Evolutionary conservation across 768 basidiomycete genomes (phyloP).

Genomic region (Tephrocybe sp.): DNA sequence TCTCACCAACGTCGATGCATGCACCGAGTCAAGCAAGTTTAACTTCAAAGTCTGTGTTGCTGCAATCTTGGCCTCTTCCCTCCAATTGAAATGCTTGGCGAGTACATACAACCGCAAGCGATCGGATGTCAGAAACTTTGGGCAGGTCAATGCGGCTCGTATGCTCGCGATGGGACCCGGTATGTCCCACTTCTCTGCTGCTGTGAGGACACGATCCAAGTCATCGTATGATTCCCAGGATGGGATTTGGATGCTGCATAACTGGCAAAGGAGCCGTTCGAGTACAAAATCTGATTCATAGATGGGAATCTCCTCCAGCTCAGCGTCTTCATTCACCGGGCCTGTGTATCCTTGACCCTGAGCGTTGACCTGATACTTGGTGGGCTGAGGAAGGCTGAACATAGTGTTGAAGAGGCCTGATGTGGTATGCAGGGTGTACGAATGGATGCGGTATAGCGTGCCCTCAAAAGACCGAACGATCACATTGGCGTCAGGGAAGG

Average conservation of each 20-base stretch:
- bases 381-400: slow-evolving; percentile 56
- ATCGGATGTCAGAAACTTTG: slow-evolving; percentile 40
- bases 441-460: slow-evolving; percentile 55
- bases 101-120: slow-evolving; percentile 55
- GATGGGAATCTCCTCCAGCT: slow-evolving; percentile 30
- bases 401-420: slow-evolving; percentile 64
- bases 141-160: slow-evolving; percentile 49
- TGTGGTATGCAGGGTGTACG: slow-evolving; percentile 54
- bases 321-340: slow-evolving; percentile 1
- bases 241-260: slow-evolving; percentile 53
- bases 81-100: slow-evolving; percentile 64
- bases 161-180: slow-evolving; percentile 58
- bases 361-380: slow-evolving; percentile 7
- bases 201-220: slow-evolving; percentile 53
- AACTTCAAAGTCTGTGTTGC: slow-evolving; percentile 57
- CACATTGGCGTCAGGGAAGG: slow-evolving; percentile 33
- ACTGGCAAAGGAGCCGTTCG: slow-evolving; percentile 55
- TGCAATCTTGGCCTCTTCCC: slow-evolving; percentile 53
- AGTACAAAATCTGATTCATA: slow-evolving; percentile 46
- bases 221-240: slow-evolving; percentile 49
- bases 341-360: background rate
- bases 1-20: slow-evolving; percentile 44
- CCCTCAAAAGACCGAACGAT: slow-evolving; percentile 43
- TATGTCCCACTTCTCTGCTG: slow-evolving; percentile 74
- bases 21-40: slow-evolving; percentile 41